A percentile compares a stretch with the other conserved stretches of the same genome.
These are phyloP conservation scores for Cytospora paraplurivora DNA, from an alignment of 2,329 filamentous ascomycete genomes.

Conservation along the genomic window DNA sequence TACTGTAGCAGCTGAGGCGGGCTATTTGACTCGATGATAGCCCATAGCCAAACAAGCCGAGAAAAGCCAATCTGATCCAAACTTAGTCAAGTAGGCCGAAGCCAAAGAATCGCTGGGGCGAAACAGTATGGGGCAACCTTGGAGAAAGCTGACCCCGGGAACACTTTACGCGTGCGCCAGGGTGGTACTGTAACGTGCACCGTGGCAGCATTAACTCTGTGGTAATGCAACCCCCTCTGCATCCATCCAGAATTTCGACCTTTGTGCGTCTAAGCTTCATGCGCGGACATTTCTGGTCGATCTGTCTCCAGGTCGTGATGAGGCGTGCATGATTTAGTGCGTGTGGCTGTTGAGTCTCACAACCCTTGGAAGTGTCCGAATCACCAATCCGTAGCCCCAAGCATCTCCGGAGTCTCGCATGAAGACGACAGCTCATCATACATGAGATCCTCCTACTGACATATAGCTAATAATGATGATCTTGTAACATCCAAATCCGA, in stretches of 20 bases:
- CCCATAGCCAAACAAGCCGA: background rate
- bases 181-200: background rate
- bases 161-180: conserved; percentile 26
- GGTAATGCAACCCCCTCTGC: conserved; percentile 4
- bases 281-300: background rate
- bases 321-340: conserved; percentile 14
- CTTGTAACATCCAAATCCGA: background rate
- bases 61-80: conserved; percentile 9
- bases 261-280: background rate
- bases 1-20: conserved; percentile 7
- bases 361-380: background rate
- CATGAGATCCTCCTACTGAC: background rate
- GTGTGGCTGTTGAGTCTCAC: background rate
- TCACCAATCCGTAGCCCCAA: background rate
- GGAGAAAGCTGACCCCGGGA: conserved; percentile 1
- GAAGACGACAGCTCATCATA: background rate
- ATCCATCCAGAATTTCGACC: background rate
- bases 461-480: background rate
- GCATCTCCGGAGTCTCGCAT: background rate
- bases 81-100: conserved; percentile 18
- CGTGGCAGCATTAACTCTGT: background rate
- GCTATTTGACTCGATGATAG: background rate
- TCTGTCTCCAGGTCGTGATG: conserved; percentile 2
- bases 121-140: conserved; percentile 16
- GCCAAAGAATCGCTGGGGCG: background rate